Evolutionary conservation across 176 grass and related monocot species (phyloP).

Genomic region (Luzula sylvatica): DNA sequence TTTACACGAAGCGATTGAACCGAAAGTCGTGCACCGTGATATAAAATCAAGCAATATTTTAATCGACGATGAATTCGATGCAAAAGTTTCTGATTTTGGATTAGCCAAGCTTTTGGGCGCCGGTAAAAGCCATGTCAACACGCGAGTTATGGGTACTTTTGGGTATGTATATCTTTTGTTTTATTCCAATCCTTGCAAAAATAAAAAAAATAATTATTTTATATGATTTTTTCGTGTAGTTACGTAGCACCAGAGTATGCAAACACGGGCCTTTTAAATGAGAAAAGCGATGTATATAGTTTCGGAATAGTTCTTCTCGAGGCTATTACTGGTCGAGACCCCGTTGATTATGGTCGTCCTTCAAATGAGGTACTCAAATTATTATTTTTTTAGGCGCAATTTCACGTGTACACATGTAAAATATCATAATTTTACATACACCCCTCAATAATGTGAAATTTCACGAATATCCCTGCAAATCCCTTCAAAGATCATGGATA

Average conservation of each 20-base stretch:
- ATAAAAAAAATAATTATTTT: slow-evolving; percentile 17
- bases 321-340: slow-evolving; percentile 95
- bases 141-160: slow-evolving; percentile 99
- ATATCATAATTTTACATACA: too few species aligned
- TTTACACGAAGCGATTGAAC: slow-evolving; percentile 89
- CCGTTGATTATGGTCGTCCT: slow-evolving; percentile 73
- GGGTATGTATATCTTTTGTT: slow-evolving; percentile 44
- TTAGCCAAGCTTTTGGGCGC: slow-evolving; percentile 96
- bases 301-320: slow-evolving; percentile 92
- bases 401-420: too few species aligned
- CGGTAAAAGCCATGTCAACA: slow-evolving; percentile 95
- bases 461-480: too few species aligned
- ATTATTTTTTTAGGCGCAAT: too few species aligned
- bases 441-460: too few species aligned
- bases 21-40: slow-evolving; percentile 96
- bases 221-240: slow-evolving; percentile 28
- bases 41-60: too few species aligned
- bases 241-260: slow-evolving; percentile 96
- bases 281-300: slow-evolving; percentile 95
- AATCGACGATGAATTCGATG: slow-evolving; percentile 90
- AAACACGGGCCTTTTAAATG: slow-evolving; percentile 89
- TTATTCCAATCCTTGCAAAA: neutral
- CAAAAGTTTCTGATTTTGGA: slow-evolving; percentile 93
- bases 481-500: too few species aligned
- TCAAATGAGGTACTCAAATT: slow-evolving; percentile 65